Base-by-base conservation (phyloP, 2,329 filamentous ascomycete genomes). In the Zymoseptoria passerinii region DNA sequence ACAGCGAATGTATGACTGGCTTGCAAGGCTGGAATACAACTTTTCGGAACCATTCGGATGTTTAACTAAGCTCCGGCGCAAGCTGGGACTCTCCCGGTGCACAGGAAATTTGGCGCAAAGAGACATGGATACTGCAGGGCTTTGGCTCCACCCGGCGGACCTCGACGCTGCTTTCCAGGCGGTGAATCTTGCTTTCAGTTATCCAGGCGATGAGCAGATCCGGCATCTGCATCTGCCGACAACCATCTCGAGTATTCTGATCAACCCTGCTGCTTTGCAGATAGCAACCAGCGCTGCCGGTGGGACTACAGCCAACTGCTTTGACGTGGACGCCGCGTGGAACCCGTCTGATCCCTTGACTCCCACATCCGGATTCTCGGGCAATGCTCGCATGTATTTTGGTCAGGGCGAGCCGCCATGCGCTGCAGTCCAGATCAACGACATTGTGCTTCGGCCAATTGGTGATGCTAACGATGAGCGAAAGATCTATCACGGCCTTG, bases 151-250 rank as follows among this genome's bases (percentile, higher is more conserved):
- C 52, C 72, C 72, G 0, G 63, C 59, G 1, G 48, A 59, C 10
- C 58, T 73, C 1, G 73, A 75, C 50, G 63, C 59, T 2, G 66
- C 67, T 1, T 61, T 75, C 10, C 73, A 75, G 48, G 58, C 65
- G 2, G 54, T 66, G 13, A 29, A 72, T n/a, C 56, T 66, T 2
- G 71, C 72, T 1, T 62, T 62, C 50, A 59, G 58, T n/a, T 67
- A 61, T 20, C 73, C 73, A 0, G 59, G 58, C 3, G 71, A 73
- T 58, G 67, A 62, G 0, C 53, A 61, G 0, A 59, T 72, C 8
- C 63, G 68, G 50, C 52, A 58, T 8, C 55, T 68, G 6, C 63
- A 67, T n/a, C 53, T 72, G 2, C 62, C 62, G 2, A 60, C 65
- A 29, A 52, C 35, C 8, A 62, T 72, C 19, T 16, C 48, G 1